Base-by-base conservation (phyloP, 2,329 filamentous ascomycete genomes). In the Rasamsonia emersonii region DNA sequence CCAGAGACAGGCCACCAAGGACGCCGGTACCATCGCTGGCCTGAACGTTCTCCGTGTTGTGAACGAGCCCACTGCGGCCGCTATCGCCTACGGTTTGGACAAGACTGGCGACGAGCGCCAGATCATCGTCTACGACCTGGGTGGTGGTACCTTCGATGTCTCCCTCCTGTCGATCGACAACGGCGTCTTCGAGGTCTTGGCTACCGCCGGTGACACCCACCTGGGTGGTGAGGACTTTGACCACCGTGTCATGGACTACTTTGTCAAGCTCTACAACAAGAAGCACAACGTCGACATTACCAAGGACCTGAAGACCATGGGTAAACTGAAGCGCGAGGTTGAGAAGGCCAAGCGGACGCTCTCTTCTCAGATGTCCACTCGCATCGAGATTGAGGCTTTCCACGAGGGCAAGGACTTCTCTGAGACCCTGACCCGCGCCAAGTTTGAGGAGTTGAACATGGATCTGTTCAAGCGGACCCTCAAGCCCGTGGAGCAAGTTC, bases 301-400 rank as follows among this genome's bases (percentile, higher is more conserved):
- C 68, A 93, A 93, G 74, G 86, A 96, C 59, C 69, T 81, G 46
- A 95, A 95, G 83, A 82, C 89, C 47, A 96, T 96, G 88, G 86
- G 88, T 70, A 98, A 96, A 73, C 78, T 98, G 52, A 96, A 96
- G 85, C 88, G 91, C 54, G 91, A 96, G 68, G 89, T 91, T 50
- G 91, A 98, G 68, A 95, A 95, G 79, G 91, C 91, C 68, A 98
- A 98, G 83, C 85, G 91, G 58, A 93, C 88, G 51, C 80, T 98
- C 36, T 94, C 84, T 56, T 91, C 85, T 47, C 86, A 93, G 71
- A 88, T 86, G 79, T 86, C 82, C 46, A 85, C 85, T 47, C 83
- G 85, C 50, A 86, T 94, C 50, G 91, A 96, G 70, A 95, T 98
- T 45, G 91, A 98, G 67, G 81, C 85, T 49, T 93, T 98, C 82